Evolutionary conservation across 345 rosid species (phyloP).

Genomic region (Sisymbrium altissimum): DNA sequence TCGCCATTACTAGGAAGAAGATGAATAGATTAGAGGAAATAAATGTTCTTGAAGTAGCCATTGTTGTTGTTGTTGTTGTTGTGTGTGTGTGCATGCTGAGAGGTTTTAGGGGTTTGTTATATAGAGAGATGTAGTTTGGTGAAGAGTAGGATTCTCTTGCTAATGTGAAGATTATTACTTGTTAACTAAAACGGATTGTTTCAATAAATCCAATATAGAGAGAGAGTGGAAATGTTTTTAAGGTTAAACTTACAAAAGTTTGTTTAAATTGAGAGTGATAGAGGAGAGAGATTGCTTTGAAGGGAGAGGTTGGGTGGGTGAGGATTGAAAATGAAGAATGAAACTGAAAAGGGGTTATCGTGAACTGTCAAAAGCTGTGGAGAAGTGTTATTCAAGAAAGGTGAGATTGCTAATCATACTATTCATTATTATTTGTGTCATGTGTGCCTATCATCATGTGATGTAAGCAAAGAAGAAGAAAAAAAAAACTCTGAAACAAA

Average conservation of each 20-base stretch:
- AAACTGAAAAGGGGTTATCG: background rate
- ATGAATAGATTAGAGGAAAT: constrained; percentile 20
- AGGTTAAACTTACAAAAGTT: background rate
- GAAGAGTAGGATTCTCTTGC: constrained; percentile 25
- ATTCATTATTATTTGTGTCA: constrained; percentile 20
- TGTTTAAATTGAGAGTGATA: constrained; percentile 6
- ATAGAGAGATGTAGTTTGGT: constrained; percentile 25
- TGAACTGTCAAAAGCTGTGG: constrained; percentile 29
- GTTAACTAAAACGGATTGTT: constrained; percentile 14
- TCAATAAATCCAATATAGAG: background rate
- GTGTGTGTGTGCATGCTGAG: constrained; percentile 10
- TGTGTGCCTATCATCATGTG: constrained; percentile 7
- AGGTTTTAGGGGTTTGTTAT: constrained; percentile 24
- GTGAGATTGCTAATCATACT: constrained; percentile 24
- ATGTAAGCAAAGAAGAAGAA: background rate
- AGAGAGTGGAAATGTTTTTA: constrained; percentile 2
- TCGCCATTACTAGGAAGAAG: constrained; percentile 30
- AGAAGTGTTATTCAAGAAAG: constrained; percentile 31
- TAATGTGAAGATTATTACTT: constrained; percentile 26
- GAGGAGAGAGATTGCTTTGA: constrained; percentile 27
- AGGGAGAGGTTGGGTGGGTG: constrained; percentile 32
- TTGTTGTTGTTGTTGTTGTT: constrained; percentile 26
- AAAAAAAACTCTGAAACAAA: background rate
- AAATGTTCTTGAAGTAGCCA: constrained; percentile 29
- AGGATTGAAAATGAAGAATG: constrained; percentile 30